Percentiles rank a stretch among this genome's conserved stretches.
Evolutionary conservation across 805 yeast species (phyloP).

Genomic region (Pachysolen tannophilus): DNA sequence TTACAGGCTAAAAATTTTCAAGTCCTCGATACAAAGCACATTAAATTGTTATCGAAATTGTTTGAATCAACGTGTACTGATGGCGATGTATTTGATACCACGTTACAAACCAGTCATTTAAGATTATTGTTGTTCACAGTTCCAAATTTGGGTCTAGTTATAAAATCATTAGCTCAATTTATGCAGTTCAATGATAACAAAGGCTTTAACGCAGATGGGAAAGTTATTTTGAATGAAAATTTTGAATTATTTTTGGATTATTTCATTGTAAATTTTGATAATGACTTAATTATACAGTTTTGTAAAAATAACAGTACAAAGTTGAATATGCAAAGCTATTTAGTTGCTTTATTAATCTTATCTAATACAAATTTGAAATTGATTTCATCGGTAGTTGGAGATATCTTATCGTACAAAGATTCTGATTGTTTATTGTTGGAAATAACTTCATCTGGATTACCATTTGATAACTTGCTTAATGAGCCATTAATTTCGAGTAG

Average conservation of each 20-base stretch:
- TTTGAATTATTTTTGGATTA: conserved; percentile 32
- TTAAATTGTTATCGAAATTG: conserved; percentile 23
- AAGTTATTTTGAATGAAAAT: conserved; percentile 23
- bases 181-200: conserved; percentile 17
- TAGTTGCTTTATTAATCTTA: conserved; percentile 11
- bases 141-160: conserved; percentile 17
- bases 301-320: conserved; percentile 5
- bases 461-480: conserved; percentile 14
- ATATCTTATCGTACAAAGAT: conserved; percentile 12
- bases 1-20: conserved; percentile 20
- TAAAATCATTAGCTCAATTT: conserved; percentile 27
- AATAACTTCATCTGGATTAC: conserved; percentile 11
- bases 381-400: conserved; percentile 10
- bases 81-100: conserved; percentile 37
- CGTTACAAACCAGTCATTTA: conserved; percentile 44
- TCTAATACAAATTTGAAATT: conserved; percentile 3
- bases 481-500: conserved; percentile 14
- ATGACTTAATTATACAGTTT: conserved; percentile 10
- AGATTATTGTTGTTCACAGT: conserved; percentile 34
- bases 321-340: conserved; percentile 13
- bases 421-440: conserved; percentile 13
- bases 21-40: conserved; percentile 18
- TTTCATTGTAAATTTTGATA: conserved; percentile 13
- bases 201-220: conserved; percentile 21
- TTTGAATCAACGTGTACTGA: conserved; percentile 24